Evolutionary conservation across 768 basidiomycete species (phyloP), one percentile per base, ranked within the genome.

Genomic region (Lactifluus pinguis): DNA sequence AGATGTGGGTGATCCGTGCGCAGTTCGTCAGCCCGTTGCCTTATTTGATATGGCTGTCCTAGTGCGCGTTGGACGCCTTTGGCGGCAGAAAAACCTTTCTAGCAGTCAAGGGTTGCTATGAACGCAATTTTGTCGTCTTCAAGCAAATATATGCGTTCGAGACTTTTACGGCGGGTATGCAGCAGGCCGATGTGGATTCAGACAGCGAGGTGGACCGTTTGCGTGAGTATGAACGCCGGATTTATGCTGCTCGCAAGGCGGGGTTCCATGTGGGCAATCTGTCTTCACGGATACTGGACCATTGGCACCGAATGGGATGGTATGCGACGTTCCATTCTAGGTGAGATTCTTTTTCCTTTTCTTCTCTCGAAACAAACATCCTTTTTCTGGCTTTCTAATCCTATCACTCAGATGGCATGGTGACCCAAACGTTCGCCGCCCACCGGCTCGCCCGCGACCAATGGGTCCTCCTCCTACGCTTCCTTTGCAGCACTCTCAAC

Each of bases 51-150:
- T 34, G 41, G 21, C 19, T 21, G n/a, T 66, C 29, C 17, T 66
- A 91, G 88, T 89, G 87, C 67, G 84, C 88, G 0, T 62, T 73
- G 29, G 81, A 87, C 58, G 83, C 90, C 7, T 91, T 89, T 65
- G 83, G 79, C 3, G 79, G 81, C 54, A 86, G 87, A 72, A 91
- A 91, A 71, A 87, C 87, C 14, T 90, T 89, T 63, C 87, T 89
- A 68, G 88, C 88, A 0, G 78, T 91, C 57, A 91, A 91, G 73
- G 87, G 88, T 21, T 90, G 88, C 68, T 91, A 88, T 64, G 87
- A 91, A 69, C 86, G 88, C 68, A 90, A 89, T 66, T 87, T 91
- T 66, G 89, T 89, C 66, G 73, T 89, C 15, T 91, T 89, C 79
- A 89, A 87, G 72, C 87, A 90, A 70, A 87, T 91, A 42, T 85